These are phyloP conservation scores for Leptographium radiaticola DNA, from an alignment of 2,329 filamentous ascomycete genomes.

Conservation along the genomic window DNA sequence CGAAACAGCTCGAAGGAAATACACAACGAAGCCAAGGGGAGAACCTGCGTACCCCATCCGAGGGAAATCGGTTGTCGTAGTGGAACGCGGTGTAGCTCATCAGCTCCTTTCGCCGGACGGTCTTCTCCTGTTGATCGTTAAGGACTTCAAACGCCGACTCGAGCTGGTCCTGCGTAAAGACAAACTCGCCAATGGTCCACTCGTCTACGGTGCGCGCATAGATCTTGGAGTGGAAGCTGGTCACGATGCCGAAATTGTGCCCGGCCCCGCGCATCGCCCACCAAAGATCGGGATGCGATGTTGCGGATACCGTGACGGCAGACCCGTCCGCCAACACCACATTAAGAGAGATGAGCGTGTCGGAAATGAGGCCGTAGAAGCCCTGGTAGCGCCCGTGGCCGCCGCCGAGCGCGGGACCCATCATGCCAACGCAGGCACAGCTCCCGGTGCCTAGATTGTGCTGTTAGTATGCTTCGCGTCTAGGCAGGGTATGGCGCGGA, in stretches of 20 bases:
- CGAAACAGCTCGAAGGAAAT: too few species aligned
- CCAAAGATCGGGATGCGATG: conserved; percentile 24
- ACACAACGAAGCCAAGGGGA: too few species aligned
- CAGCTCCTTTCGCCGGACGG: too few species aligned
- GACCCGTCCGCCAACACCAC: conserved; percentile 25
- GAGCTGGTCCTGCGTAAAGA: background rate
- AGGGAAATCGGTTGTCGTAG: too few species aligned
- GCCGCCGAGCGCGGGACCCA: background rate
- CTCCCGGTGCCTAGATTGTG: too few species aligned
- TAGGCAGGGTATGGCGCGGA: too few species aligned
- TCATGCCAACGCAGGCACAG: background rate
- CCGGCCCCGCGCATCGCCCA: conserved; percentile 28
- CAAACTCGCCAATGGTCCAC: background rate
- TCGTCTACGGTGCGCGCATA: background rate
- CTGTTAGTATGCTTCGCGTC: too few species aligned
- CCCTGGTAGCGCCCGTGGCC: background rate
- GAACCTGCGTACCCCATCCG: too few species aligned
- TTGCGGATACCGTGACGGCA: conserved; percentile 19
- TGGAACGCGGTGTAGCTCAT: too few species aligned
- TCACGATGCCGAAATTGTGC: background rate
- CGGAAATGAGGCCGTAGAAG: background rate
- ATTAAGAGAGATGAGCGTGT: conserved; percentile 18
- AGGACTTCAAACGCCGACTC: too few species aligned
- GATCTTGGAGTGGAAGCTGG: background rate
- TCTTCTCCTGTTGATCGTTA: too few species aligned